phyloP scores from a whole-genome alignment of 23 red algal species.

The Gracilaria domingensis region DNA sequence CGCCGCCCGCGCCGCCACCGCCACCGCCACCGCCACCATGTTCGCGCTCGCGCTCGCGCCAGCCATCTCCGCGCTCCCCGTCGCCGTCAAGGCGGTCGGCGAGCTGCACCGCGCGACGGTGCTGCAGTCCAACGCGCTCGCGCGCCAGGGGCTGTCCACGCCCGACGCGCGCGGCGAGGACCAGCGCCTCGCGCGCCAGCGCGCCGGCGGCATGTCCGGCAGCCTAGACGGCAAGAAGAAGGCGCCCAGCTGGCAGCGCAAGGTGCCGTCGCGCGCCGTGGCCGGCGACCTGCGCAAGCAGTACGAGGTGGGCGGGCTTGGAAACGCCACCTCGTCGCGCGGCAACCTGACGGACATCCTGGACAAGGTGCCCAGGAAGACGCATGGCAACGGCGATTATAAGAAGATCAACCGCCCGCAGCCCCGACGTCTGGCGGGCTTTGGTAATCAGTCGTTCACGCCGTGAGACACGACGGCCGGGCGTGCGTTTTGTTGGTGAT shows the following conservation, averaged over 20 bases:
- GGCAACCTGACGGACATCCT: slow-evolving; percentile 78
- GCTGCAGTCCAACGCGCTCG: slow-evolving; percentile 64
- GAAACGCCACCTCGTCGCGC: slow-evolving; percentile 56
- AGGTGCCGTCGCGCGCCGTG: slow-evolving; percentile 47
- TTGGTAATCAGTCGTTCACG: slow-evolving; percentile 73
- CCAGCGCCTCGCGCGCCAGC: slow-evolving; percentile 48
- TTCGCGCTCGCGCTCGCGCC: background rate
- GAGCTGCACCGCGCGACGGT: slow-evolving; percentile 52
- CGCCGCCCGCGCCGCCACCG: no score
- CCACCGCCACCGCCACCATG: background rate
- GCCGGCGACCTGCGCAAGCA: slow-evolving; percentile 65
- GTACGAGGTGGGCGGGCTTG: slow-evolving; percentile 62
- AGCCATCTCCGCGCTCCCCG: slow-evolving; percentile 20
- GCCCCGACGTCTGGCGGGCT: slow-evolving; percentile 51
- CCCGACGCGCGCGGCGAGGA: slow-evolving; percentile 31
- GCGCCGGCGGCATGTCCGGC: slow-evolving; percentile 64
- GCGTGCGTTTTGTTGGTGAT: no score
- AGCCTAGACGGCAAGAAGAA: slow-evolving; percentile 22
- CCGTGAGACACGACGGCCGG: no score
- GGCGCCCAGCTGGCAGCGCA: slow-evolving; percentile 52
- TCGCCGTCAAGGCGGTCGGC: slow-evolving; percentile 56
- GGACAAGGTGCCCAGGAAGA: slow-evolving; percentile 71
- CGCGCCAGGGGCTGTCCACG: slow-evolving; percentile 60
- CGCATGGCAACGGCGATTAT: slow-evolving; percentile 53
- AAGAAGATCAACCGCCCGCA: slow-evolving; percentile 64